These are phyloP conservation scores for Hapsidospora chrysogenum DNA, from an alignment of 495 filamentous ascomycete genomes.

Conservation along the genomic window DNA sequence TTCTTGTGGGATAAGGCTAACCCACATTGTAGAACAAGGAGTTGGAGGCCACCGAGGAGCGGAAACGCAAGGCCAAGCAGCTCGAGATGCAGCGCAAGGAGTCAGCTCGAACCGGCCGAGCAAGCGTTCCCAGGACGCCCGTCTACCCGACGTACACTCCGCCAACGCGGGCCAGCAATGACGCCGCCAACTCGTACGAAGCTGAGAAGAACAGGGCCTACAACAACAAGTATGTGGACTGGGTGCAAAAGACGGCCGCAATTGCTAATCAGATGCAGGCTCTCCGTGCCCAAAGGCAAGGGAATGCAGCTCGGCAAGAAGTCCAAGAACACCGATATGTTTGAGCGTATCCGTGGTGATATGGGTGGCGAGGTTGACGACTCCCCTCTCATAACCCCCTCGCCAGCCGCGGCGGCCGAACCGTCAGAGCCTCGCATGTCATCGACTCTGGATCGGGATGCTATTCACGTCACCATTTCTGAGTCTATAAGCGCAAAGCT, in stretches of 20 bases:
- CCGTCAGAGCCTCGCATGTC: conserved; percentile 36
- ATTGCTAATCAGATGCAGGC: conserved; percentile 14
- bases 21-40: conserved; percentile 68
- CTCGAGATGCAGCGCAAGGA: conserved; percentile 97
- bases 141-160: conserved; percentile 83
- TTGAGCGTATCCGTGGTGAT: conserved; percentile 83
- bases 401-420: conserved; percentile 29
- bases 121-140: conserved; percentile 46
- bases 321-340: conserved; percentile 90
- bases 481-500: conserved; percentile 79
- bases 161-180: conserved; percentile 49
- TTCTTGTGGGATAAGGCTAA: conserved; percentile 17
- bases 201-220: conserved; percentile 89
- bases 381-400: conserved; percentile 52
- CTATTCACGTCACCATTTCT: conserved; percentile 70
- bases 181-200: conserved; percentile 84
- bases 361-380: conserved; percentile 64
- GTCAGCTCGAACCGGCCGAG: conserved; percentile 37
- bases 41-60: conserved; percentile 89
- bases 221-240: conserved; percentile 42
- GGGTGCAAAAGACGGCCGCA: background rate
- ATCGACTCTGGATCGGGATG: conserved; percentile 53
- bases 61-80: conserved; percentile 95
- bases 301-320: conserved; percentile 99
- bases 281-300: conserved; percentile 65